Conservation (phyloP, 805 yeast genomes). For the Yarrowia sp. region DNA sequence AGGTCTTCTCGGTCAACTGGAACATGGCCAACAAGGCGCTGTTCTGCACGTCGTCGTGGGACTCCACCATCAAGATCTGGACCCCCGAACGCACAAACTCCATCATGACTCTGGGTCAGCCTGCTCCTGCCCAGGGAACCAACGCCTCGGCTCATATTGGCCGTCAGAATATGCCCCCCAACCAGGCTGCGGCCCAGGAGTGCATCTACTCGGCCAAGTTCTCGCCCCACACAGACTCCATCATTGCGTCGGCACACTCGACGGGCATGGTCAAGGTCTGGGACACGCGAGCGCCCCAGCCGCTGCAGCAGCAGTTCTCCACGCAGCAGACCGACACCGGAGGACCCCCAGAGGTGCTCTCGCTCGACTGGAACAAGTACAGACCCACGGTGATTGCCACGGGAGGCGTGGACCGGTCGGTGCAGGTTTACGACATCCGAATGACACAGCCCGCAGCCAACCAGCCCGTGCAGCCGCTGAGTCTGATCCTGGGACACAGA, state of each 20-base stretch:
- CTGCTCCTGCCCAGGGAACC: slow-evolving; percentile 21
- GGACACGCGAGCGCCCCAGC: slow-evolving; percentile 73
- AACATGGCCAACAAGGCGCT: slow-evolving; percentile 62
- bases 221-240: slow-evolving; percentile 79
- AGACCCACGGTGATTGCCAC: slow-evolving; percentile 75
- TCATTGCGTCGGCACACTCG: slow-evolving; percentile 68
- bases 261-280: slow-evolving; percentile 74
- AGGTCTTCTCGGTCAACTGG: slow-evolving; percentile 74
- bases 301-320: slow-evolving; percentile 43
- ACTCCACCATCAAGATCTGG: slow-evolving; percentile 70
- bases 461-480: slow-evolving; percentile 34
- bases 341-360: slow-evolving; percentile 53
- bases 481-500: slow-evolving; percentile 61
- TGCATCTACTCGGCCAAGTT: slow-evolving; percentile 79
- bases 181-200: slow-evolving; percentile 40
- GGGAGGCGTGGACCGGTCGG: slow-evolving; percentile 85
- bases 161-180: slow-evolving; percentile 1
- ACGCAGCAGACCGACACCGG: slow-evolving; percentile 37
- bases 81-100: slow-evolving; percentile 32
- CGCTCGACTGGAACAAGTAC: slow-evolving; percentile 90
- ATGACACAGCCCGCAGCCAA: slow-evolving; percentile 48
- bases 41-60: slow-evolving; percentile 82
- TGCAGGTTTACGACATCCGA: slow-evolving; percentile 85
- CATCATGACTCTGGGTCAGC: slow-evolving; percentile 33
- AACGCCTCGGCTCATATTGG: slow-evolving; percentile 14